These are phyloP conservation scores for Diplogelasinospora grovesii DNA, from an alignment of 495 filamentous ascomycete species.

Conservation along the genomic window DNA sequence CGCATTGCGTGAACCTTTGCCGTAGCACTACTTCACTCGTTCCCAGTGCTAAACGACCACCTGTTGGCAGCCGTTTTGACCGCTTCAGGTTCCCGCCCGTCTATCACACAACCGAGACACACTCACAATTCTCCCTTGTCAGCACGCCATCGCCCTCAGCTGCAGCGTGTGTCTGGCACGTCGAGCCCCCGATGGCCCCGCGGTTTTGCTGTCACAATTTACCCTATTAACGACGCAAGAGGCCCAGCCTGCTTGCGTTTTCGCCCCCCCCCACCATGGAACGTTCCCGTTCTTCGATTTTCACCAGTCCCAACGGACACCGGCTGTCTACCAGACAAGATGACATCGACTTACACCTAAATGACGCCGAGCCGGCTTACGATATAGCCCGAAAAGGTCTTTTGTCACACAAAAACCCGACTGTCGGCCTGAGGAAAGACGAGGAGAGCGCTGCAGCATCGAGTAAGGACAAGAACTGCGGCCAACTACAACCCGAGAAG, in stretches of 20 bases:
- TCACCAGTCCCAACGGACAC: constrained; percentile 15
- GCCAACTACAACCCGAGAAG: constrained; percentile 33
- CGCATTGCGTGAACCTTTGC: constrained; percentile 25
- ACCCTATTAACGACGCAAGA: constrained; percentile 22
- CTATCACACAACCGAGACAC: constrained; percentile 6
- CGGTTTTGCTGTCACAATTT: constrained; percentile 22
- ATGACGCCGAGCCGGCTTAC: constrained; percentile 21
- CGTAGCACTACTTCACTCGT: constrained; percentile 3
- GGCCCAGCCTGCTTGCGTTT: constrained; percentile 13
- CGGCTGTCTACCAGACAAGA: constrained; percentile 15
- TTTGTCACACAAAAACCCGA: constrained; percentile 10
- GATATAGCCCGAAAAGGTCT: constrained; percentile 9
- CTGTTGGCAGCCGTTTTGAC: constrained; percentile 3
- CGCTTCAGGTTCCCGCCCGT: constrained; percentile 13
- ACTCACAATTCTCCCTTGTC: too few relatives aligned
- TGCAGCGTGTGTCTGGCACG: constrained; percentile 17
- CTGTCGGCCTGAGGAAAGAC: constrained; percentile 1
- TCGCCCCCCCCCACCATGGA: constrained; percentile 18
- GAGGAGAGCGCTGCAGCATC: constrained; percentile 1
- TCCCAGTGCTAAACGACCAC: not conserved
- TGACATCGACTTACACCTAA: constrained; percentile 18
- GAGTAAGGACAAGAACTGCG: constrained; percentile 28
- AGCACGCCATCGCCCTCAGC: constrained; percentile 31
- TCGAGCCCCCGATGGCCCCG: constrained; percentile 29
- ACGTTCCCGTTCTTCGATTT: constrained; percentile 8